These are phyloP conservation scores for Monilinia fructicola DNA, from an alignment of 2,329 filamentous ascomycete genomes.

Conservation along the genomic window DNA sequence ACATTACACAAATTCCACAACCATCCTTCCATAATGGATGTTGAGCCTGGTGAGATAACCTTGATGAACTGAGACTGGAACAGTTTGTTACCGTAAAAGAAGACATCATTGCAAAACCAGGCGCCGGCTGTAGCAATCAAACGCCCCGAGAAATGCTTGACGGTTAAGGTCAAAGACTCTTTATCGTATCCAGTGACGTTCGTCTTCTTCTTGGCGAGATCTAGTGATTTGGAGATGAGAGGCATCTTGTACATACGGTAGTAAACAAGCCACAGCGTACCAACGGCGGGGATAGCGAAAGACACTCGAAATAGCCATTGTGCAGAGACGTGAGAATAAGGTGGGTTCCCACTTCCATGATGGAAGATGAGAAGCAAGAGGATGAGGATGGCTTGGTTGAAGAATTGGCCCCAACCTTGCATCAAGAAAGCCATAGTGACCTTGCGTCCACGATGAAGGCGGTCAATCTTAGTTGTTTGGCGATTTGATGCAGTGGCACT, in stretches of 20 bases:
- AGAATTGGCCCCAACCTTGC: slow-evolving; percentile 97
- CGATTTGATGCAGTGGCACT: slow-evolving; percentile 82
- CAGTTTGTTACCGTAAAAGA: slow-evolving; percentile 99
- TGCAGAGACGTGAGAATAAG: slow-evolving; percentile 73
- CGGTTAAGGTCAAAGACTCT: slow-evolving; percentile 74
- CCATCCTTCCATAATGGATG: slow-evolving; percentile 76
- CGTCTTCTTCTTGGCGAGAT: slow-evolving; percentile 78
- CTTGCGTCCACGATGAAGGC: slow-evolving; percentile 91
- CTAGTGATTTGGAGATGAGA: slow-evolving; percentile 78
- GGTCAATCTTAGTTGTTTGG: slow-evolving; percentile 86
- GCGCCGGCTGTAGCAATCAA: slow-evolving; percentile 81
- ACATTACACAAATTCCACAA: slow-evolving; percentile 92
- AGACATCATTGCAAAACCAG: slow-evolving; percentile 97
- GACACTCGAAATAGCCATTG: slow-evolving; percentile 93
- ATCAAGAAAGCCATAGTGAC: slow-evolving; percentile 96
- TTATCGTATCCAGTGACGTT: slow-evolving; percentile 91
- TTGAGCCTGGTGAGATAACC: slow-evolving; percentile 68
- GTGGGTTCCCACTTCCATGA: slow-evolving; percentile 55
- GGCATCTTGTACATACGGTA: slow-evolving; percentile 96
- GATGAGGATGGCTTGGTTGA: slow-evolving; percentile 90
- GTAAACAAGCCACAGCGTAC: slow-evolving; percentile 93
- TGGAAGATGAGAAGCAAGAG: slow-evolving; percentile 86
- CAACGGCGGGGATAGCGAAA: slow-evolving; percentile 86
- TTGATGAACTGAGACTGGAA: slow-evolving; percentile 90
- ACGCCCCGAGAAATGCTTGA: slow-evolving; percentile 81